These are phyloP conservation scores for Taphrina communis DNA, from an alignment of 1,139 yeast species.

Conservation along the genomic window DNA sequence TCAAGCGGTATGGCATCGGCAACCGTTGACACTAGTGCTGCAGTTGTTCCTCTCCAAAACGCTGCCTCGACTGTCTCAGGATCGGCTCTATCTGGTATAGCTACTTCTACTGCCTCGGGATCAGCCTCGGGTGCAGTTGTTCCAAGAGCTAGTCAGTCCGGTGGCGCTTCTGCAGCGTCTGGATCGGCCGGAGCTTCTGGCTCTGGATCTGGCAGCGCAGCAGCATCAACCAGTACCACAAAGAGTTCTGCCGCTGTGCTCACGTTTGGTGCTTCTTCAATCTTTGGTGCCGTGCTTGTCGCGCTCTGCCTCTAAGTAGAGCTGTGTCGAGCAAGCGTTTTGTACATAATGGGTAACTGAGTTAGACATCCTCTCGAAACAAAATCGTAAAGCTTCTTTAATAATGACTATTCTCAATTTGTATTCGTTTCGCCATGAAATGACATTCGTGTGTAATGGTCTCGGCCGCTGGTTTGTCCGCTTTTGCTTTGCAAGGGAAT, in stretches of 20 bases:
- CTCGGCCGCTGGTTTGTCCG: too few relatives aligned
- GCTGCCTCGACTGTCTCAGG: background rate
- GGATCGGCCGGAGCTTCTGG: conserved; percentile 18
- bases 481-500: background rate
- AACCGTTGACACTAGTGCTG: background rate
- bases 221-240: conserved; percentile 9
- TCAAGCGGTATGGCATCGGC: conserved; percentile 11
- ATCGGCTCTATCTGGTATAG: background rate
- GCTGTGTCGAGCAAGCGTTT: background rate
- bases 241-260: conserved; percentile 1
- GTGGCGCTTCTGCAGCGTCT: background rate
- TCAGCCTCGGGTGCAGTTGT: conserved; percentile 14
- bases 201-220: conserved; percentile 1
- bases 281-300: conserved; percentile 9
- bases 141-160: background rate
- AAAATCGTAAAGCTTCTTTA: background rate
- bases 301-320: background rate
- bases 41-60: background rate
- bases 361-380: too few relatives aligned
- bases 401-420: background rate
- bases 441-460: background rate
- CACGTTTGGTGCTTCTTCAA: background rate
- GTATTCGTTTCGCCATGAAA: background rate
- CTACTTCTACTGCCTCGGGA: conserved; percentile 2
- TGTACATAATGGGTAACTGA: background rate